Conservation (phyloP, 345 rosid species). For the Salix exigua region DNA sequence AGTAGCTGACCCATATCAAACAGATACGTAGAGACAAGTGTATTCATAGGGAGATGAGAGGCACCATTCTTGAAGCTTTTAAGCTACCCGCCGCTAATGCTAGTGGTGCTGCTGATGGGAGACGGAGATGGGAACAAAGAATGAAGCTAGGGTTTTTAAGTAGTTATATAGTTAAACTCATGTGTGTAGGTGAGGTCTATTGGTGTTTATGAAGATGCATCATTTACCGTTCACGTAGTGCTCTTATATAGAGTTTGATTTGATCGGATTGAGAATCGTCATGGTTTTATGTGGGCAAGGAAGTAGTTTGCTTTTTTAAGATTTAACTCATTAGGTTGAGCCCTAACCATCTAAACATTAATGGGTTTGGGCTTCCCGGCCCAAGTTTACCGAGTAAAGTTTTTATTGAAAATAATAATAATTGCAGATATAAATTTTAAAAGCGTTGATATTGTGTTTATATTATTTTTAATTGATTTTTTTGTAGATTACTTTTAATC, state of each 20-base stretch:
- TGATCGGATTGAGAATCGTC: not conserved
- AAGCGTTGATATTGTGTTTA: too few relatives aligned
- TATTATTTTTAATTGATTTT: too few relatives aligned
- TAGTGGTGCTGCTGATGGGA: not conserved
- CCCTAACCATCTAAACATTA: too few relatives aligned
- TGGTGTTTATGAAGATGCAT: not conserved
- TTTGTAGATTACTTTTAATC: too few relatives aligned
- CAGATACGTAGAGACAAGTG: not conserved
- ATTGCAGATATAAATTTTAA: too few relatives aligned
- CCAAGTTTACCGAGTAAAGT: too few relatives aligned
- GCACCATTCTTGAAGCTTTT: conserved; percentile 37
- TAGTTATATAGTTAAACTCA: conserved; percentile 10
- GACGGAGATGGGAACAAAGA: not conserved
- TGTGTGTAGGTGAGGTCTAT: not conserved
- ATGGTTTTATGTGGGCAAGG: too few relatives aligned
- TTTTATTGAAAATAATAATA: too few relatives aligned
- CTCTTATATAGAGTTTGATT: not conserved
- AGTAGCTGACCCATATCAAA: not conserved
- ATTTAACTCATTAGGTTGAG: too few relatives aligned
- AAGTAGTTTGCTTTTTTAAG: too few relatives aligned
- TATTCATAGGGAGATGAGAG: not conserved
- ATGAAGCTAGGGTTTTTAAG: conserved; percentile 43
- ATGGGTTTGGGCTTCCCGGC: too few relatives aligned
- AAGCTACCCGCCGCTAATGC: conserved; percentile 9
- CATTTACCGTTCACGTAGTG: not conserved